Percentiles rank a stretch among this genome's conserved stretches.
Conservation (phyloP, 345 rosid species). For the Lagerstroemia speciosa region DNA sequence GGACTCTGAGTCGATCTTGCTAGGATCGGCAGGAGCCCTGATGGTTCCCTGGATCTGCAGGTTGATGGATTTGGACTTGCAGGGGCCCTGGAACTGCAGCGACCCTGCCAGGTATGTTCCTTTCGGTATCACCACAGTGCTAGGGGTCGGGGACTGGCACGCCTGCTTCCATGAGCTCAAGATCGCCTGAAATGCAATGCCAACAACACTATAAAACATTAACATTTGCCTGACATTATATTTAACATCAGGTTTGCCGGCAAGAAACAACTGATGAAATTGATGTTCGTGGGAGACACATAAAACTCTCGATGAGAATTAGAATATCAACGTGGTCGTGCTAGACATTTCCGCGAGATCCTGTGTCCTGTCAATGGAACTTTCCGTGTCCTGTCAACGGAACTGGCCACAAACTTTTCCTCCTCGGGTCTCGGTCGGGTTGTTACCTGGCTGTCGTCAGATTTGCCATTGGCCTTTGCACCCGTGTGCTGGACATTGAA, state of each 20-base stretch:
- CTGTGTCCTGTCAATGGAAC: too few species aligned
- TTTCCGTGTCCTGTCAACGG: too few species aligned
- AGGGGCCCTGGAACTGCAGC: slow-evolving; percentile 15
- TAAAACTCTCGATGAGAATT: too few species aligned
- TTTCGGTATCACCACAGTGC: slow-evolving; percentile 12
- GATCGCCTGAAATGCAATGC: slow-evolving; percentile 13
- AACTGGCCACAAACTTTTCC: too few species aligned
- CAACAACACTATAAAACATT: neutral
- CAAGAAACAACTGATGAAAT: too few species aligned
- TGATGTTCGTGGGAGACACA: too few species aligned
- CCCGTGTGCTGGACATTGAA: slow-evolving; percentile 25
- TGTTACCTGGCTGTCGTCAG: slow-evolving; percentile 28
- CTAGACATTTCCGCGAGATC: too few species aligned
- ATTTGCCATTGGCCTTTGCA: slow-evolving; percentile 26
- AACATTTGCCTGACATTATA: too few species aligned
- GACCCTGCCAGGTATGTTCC: slow-evolving; percentile 7
- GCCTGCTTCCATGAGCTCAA: slow-evolving; percentile 20
- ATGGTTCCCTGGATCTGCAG: slow-evolving; percentile 30
- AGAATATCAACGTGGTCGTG: too few species aligned
- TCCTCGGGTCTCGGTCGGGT: too few species aligned
- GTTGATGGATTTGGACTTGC: slow-evolving; percentile 17
- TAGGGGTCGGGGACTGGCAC: slow-evolving; percentile 2
- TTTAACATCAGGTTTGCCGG: too few species aligned
- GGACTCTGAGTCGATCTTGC: neutral
- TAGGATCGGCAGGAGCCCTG: slow-evolving; percentile 14